A percentile compares a stretch with the other conserved stretches of the same genome.
Evolutionary conservation across 192 early-diverging fungal genomes (phyloP).

Genomic region (Linnemannia schmuckeri): DNA sequence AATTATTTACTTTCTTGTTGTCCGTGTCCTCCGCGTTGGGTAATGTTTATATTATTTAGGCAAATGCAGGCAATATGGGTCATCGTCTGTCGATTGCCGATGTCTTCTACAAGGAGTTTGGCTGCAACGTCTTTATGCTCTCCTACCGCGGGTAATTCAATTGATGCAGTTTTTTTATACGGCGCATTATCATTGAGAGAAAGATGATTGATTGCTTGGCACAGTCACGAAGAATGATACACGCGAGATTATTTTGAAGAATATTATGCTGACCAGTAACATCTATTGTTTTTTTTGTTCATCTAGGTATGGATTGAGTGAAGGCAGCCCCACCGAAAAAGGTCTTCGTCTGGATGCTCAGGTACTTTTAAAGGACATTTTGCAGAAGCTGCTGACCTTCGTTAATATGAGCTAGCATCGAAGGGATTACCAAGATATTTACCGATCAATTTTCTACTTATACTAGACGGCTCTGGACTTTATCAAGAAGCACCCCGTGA

Average conservation of each 20-base stretch:
- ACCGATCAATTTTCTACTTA: neutral
- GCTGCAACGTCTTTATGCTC: conserved; percentile 94
- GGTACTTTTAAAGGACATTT: conserved; percentile 49
- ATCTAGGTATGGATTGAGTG: conserved; percentile 85
- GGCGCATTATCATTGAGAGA: too few relatives aligned
- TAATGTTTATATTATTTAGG: conserved; percentile 56
- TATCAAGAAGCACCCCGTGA: conserved; percentile 79
- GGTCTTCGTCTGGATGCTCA: conserved; percentile 92
- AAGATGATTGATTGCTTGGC: neutral
- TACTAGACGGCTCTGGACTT: conserved; percentile 87
- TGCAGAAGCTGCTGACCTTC: neutral
- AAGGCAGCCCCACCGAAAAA: conserved; percentile 88
- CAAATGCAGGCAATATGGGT: conserved; percentile 99
- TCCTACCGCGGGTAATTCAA: conserved; percentile 91
- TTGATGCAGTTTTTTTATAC: too few relatives aligned
- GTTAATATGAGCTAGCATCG: neutral
- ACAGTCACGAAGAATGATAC: neutral
- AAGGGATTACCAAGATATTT: neutral
- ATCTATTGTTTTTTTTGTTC: conserved; percentile 4
- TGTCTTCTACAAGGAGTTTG: conserved; percentile 71
- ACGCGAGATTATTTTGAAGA: neutral
- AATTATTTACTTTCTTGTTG: conserved; percentile 1
- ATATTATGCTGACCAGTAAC: neutral
- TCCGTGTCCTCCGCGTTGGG: neutral
- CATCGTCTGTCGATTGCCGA: conserved; percentile 94